Conservation (phyloP, 768 basidiomycete genomes). For the Mycena epipterygia region DNA sequence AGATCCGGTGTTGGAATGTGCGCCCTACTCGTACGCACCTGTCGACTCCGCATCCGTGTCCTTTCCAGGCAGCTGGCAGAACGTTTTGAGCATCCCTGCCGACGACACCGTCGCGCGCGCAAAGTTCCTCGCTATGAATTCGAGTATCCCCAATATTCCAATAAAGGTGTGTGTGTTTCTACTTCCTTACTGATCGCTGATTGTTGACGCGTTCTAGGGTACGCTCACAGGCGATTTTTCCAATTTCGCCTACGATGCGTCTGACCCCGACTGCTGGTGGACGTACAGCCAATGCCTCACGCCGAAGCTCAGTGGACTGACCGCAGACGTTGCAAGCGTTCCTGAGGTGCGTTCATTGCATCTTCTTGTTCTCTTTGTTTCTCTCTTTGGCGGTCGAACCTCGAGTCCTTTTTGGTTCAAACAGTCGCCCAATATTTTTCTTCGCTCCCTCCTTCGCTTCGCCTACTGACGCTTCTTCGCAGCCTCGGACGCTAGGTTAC, state of each 20-base stretch:
- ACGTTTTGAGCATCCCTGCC: neutral
- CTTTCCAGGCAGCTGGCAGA: constrained; percentile 12
- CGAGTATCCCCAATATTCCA: constrained; percentile 62
- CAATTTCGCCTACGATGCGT: neutral
- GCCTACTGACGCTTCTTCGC: neutral
- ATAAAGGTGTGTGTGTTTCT: constrained; percentile 52
- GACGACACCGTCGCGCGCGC: constrained; percentile 56
- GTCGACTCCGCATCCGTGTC: neutral
- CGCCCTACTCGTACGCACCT: neutral
- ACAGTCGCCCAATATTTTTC: too few species aligned
- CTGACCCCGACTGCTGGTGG: constrained; percentile 54
- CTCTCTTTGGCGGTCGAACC: too few species aligned
- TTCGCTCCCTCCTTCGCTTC: neutral
- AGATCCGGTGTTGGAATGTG: neutral
- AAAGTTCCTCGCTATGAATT: constrained; percentile 59
- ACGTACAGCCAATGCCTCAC: constrained; percentile 56
- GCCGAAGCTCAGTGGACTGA: constrained; percentile 61
- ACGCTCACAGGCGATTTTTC: neutral
- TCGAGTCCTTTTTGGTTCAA: too few species aligned
- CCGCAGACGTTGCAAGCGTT: constrained; percentile 57
- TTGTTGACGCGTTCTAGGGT: neutral
- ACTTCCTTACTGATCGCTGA: neutral
- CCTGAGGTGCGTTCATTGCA: constrained; percentile 62
- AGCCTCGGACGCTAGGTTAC: constrained; percentile 71
- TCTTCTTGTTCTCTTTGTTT: too few species aligned